These are phyloP conservation scores for Colletotrichum sidae DNA, from an alignment of 2,329 filamentous ascomycete species.

Conservation along the genomic window DNA sequence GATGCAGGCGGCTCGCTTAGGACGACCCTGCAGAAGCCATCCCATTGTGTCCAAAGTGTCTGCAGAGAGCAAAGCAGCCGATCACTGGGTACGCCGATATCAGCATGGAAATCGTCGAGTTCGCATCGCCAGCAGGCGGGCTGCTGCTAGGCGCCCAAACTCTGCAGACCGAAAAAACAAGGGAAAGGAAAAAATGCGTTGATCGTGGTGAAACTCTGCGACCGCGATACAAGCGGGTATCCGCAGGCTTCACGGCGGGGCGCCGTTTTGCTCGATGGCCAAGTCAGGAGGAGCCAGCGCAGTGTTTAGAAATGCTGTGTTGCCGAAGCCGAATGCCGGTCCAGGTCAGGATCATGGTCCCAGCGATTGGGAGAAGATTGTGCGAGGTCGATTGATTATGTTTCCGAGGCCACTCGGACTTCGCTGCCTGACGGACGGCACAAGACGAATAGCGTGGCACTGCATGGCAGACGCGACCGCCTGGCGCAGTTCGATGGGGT, in stretches of 20 bases:
- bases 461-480: conserved; percentile 8
- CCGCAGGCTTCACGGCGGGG: conserved; percentile 19
- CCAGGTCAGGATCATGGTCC: conserved; percentile 22
- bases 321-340: neutral
- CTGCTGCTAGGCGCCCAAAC: neutral
- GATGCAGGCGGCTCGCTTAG: conserved; percentile 1
- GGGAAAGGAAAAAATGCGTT: conserved; percentile 4
- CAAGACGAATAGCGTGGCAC: conserved; percentile 4
- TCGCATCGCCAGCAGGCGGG: conserved; percentile 6
- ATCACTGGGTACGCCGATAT: conserved; percentile 9
- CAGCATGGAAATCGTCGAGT: neutral
- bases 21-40: neutral
- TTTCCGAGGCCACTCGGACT: no score
- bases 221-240: conserved; percentile 18
- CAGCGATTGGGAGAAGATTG: neutral
- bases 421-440: neutral
- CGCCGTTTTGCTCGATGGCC: conserved; percentile 9
- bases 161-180: conserved; percentile 7
- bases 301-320: neutral
- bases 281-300: conserved; percentile 3
- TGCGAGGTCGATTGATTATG: neutral
- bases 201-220: conserved; percentile 23
- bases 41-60: neutral
- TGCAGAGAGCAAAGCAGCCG: neutral
- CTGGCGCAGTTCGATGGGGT: conserved; percentile 11